These are phyloP conservation scores for Williopsis jadinii DNA, from an alignment of 1,139 yeast species.

Conservation along the genomic window DNA sequence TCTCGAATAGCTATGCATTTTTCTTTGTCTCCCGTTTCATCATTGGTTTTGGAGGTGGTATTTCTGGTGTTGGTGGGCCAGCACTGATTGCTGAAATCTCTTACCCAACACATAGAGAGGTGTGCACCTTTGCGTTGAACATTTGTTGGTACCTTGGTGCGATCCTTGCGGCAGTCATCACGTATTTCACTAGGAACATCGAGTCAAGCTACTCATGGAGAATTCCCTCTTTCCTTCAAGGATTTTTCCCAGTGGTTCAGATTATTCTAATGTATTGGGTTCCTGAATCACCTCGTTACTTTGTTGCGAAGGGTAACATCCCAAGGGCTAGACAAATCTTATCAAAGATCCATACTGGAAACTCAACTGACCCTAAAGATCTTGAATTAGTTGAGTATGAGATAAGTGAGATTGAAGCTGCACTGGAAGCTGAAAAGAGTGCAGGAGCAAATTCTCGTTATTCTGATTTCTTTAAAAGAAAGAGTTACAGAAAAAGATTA, in stretches of 20 bases:
- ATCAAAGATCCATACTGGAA: slow-evolving; percentile 32
- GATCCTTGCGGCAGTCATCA: slow-evolving; percentile 46
- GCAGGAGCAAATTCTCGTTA: slow-evolving; percentile 26
- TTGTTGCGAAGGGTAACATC: slow-evolving; percentile 43
- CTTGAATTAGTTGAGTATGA: slow-evolving; percentile 8
- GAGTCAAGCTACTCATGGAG: slow-evolving; percentile 33
- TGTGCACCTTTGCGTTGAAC: slow-evolving; percentile 39
- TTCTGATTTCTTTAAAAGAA: slow-evolving; percentile 30
- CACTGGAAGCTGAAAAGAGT: slow-evolving; percentile 24
- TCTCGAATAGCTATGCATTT: slow-evolving; percentile 28
- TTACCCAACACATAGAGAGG: slow-evolving; percentile 38
- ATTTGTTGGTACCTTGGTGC: slow-evolving; percentile 44
- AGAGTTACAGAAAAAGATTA: slow-evolving; percentile 33
- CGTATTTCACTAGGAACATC: slow-evolving; percentile 34
- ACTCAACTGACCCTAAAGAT: slow-evolving; percentile 38
- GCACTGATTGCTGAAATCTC: slow-evolving; percentile 33
- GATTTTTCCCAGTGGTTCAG: slow-evolving; percentile 25
- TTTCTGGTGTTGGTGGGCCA: slow-evolving; percentile 36
- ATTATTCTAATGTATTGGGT: slow-evolving; percentile 13
- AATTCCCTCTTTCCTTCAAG: slow-evolving; percentile 35
- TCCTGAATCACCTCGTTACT: slow-evolving; percentile 77
- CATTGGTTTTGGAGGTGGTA: slow-evolving; percentile 31
- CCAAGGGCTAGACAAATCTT: slow-evolving; percentile 47
- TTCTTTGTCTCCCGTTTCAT: slow-evolving; percentile 31
- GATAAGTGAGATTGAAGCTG: slow-evolving; percentile 8